Conservation (phyloP, 2,329 filamentous ascomycete genomes). For the Monilinia vaccinii-corymbosi region DNA sequence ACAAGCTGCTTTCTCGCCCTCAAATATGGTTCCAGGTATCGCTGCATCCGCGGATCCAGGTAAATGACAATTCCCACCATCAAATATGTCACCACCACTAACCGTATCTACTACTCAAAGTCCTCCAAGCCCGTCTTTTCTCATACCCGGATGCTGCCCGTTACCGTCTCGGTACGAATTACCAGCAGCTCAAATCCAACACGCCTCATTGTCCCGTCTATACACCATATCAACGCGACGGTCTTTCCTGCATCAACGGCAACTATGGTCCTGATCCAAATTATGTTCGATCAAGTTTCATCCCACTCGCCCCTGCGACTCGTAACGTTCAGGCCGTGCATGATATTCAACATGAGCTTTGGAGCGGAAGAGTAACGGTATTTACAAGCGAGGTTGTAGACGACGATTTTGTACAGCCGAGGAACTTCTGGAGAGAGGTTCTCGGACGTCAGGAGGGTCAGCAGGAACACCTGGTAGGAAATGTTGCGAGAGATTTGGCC, state of each 20-base stretch:
- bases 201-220: conserved; percentile 15
- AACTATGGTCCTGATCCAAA: conserved; percentile 40
- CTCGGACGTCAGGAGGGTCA: background rate
- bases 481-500: background rate
- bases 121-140: conserved; percentile 44
- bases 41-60: conserved; percentile 60
- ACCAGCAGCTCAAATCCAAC: conserved; percentile 35
- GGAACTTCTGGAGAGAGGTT: conserved; percentile 28
- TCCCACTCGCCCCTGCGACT: background rate
- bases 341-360: conserved; percentile 23
- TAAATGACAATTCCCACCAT: conserved; percentile 21
- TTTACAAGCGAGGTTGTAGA: conserved; percentile 26
- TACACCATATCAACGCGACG: conserved; percentile 32
- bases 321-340: background rate
- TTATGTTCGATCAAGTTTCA: conserved; percentile 27
- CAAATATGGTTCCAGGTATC: conserved; percentile 56
- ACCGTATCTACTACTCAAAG: background rate
- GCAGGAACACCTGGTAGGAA: background rate
- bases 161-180: conserved; percentile 46
- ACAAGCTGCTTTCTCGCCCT: conserved; percentile 61
- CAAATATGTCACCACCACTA: background rate
- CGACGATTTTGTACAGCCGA: conserved; percentile 34
- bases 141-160: conserved; percentile 47
- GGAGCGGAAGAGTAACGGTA: conserved; percentile 21
- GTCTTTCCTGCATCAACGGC: conserved; percentile 29